Evolutionary conservation across 148 eudicot genomes (phyloP), one percentile per base, ranked within the genome.

Genomic region (Rhododendron mucronatum): DNA sequence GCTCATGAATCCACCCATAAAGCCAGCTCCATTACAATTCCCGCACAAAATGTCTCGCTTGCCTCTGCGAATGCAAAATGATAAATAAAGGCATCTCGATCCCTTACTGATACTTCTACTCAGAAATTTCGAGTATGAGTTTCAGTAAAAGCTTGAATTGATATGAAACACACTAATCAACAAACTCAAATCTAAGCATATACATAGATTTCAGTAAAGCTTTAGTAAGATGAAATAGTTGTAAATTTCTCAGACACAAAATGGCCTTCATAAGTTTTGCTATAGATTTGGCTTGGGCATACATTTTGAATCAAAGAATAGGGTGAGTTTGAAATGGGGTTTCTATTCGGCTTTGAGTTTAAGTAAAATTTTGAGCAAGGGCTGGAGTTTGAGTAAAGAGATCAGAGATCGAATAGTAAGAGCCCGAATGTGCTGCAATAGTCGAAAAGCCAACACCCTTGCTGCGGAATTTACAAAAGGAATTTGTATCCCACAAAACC

Each of bases 1-100:
- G 87, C 88, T 89, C 91, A 89, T 85, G 86, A 87, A 89, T 74
- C 91, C 91, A 37, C 91, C 91, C 20, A 83, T n/a, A 87, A 87
- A 89, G 67, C 91, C 91, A 82, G 91, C 91, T 87, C 91, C 91
- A 83, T 89, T 89, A 85, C 91, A 89, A 5, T 82, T 57, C 33
- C 91, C 91, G 13, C 91, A 89, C 80, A 89, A 33, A 44, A 87
- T 89, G 16, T 87, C 89, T 86, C 41, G 87, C 75, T 89, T 89
- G 48, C 91, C 91, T 47, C 91, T 89, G 91, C 86, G 61, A 45
- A 6, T 18, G 47, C 55, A 45, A 63, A 59, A 79, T 4, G 41
- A 71, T 15, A 12, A 69, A 71, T 33, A 33, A 33, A 71, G 76
- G 18, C 39, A 4, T 28, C 75, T 69, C 39, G 0, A 11, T 21